Evolutionary conservation across 2,329 filamentous ascomycete genomes (phyloP), one percentile per base, ranked within the genome.

Genomic region (Fusarium fracticaudum): DNA sequence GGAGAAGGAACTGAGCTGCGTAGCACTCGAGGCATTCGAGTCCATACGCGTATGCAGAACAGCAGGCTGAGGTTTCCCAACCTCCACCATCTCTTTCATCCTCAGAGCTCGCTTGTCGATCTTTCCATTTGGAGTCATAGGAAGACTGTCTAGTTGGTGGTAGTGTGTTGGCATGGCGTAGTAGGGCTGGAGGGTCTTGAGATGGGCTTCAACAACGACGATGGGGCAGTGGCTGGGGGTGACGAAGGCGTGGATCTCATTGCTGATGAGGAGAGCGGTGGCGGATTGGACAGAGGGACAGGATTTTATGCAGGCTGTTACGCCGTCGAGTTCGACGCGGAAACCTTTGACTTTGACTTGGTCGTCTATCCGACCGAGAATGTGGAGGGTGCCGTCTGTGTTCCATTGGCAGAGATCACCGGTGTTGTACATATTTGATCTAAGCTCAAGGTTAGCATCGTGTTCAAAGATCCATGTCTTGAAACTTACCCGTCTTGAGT

Each of bases 271-370:
- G 24, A 89, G 80, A 2, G 85, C 84, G 5, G 85, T 84, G 5
- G 85, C 87, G 69, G 85, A 84, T 26, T 80, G 82, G 8, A 90
- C 83, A 1, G 82, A 82, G 0, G 84, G 81, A 22, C 83, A 84
- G 29, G 83, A 81, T 67, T 84, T 85, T 57, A 88, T 82, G 14
- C 85, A 85, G 13, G 85, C 79, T 1, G 87, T 84, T 22, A 91
- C 85, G 18, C 89, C 87, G 60, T 90, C 88, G 4, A 91, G 85
- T 77, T 91, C 89, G 29, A 91, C 86, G n/a, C 89, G 86, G 77
- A 91, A 90, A 3, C 89, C 85, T 79, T 90, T 89, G 73, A 91
- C 85, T 78, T 91, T 91, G 65, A 91, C 87, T 75, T 91, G 89
- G 67, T 91, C 88, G 65, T 91, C 89, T 17, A 83, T 83, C 22